Percentiles rank a stretch among this genome's conserved stretches.
These are phyloP conservation scores for Sonneratia caseolaris DNA, from an alignment of 345 rosid species.

Conservation along the genomic window DNA sequence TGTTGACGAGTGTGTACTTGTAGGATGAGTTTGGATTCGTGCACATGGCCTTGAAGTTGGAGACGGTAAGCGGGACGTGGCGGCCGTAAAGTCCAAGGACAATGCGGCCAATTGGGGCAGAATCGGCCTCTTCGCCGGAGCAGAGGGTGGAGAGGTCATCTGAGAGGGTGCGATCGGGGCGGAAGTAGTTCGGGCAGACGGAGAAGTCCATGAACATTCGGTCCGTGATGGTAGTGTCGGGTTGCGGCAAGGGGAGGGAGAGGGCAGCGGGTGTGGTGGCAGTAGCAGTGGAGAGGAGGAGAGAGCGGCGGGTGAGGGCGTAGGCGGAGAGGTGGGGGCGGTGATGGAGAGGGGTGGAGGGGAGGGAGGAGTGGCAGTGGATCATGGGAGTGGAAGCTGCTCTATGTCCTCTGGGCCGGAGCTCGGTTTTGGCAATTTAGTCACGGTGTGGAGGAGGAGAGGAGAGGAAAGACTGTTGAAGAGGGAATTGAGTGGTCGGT, in stretches of 20 bases:
- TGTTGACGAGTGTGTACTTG: constrained; percentile 70
- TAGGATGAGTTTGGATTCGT: constrained; percentile 36
- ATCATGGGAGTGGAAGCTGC: neutral
- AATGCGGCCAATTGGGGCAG: constrained; percentile 63
- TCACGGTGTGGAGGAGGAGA: neutral
- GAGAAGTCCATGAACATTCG: constrained; percentile 86
- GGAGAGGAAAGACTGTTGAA: neutral
- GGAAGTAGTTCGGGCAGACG: constrained; percentile 64
- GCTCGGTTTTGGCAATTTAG: neutral
- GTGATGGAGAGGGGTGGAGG: constrained; percentile 10
- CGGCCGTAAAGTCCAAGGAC: constrained; percentile 73
- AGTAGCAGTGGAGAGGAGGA: constrained; percentile 18
- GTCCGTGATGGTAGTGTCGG: constrained; percentile 74
- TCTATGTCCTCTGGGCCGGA: neutral
- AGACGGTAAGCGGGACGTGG: constrained; percentile 63
- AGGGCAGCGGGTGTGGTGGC: constrained; percentile 26
- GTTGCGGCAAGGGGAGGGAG: constrained; percentile 13
- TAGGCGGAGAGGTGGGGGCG: constrained; percentile 15
- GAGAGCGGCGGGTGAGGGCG: constrained; percentile 33
- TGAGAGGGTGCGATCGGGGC: constrained; percentile 43
- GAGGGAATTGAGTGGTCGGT: neutral
- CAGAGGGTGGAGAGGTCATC: constrained; percentile 38
- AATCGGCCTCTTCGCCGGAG: constrained; percentile 19
- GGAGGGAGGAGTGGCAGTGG: constrained; percentile 14
- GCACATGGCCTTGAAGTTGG: constrained; percentile 80